These are phyloP conservation scores for Usnea hakonensis DNA, from an alignment of 495 filamentous ascomycete species.

Conservation along the genomic window DNA sequence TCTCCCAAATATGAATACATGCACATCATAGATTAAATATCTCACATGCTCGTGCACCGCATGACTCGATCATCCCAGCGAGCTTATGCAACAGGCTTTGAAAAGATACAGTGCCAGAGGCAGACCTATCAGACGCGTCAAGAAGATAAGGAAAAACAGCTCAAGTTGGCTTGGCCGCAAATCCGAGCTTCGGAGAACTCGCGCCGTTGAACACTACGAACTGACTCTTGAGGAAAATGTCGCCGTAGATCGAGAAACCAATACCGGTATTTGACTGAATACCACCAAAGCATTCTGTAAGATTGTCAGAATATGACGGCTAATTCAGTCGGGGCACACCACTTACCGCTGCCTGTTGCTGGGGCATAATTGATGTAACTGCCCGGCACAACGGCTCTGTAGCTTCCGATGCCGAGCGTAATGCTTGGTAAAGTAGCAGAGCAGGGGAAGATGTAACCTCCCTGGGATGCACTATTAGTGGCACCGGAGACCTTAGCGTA, in stretches of 20 bases:
- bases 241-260: constrained; percentile 64
- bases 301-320: constrained; percentile 2
- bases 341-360: constrained; percentile 31
- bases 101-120: background rate
- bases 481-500: constrained; percentile 51
- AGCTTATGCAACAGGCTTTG: background rate
- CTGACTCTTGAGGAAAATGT: constrained; percentile 71
- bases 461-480: constrained; percentile 37
- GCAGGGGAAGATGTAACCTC: constrained; percentile 68
- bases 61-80: background rate
- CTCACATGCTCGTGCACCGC: background rate
- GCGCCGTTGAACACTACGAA: constrained; percentile 66
- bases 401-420: constrained; percentile 46
- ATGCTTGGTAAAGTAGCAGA: constrained; percentile 52
- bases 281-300: constrained; percentile 52
- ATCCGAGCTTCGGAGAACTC: constrained; percentile 47
- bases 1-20: background rate
- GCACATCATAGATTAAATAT: background rate
- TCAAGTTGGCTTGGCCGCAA: constrained; percentile 43
- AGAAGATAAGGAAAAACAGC: background rate
- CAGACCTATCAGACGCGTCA: background rate
- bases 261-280: constrained; percentile 57
- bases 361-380: constrained; percentile 39
- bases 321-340: background rate
- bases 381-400: constrained; percentile 40